Evolutionary conservation across 2,329 filamentous ascomycete species (phyloP), one percentile per base, ranked within the genome.

Genomic region (Diaporthe humulicola): DNA sequence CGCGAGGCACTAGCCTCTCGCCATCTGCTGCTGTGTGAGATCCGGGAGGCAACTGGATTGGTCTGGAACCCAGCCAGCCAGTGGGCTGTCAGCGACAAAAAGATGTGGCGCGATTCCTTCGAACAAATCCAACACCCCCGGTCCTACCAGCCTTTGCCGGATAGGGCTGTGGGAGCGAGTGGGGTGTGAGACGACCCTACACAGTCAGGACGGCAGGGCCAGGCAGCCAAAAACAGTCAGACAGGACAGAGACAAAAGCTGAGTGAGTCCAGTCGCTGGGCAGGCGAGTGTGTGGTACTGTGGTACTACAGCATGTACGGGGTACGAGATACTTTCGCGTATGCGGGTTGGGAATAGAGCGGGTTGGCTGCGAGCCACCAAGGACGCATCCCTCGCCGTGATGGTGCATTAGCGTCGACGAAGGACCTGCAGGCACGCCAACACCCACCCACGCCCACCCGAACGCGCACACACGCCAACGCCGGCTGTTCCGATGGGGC

Each of bases 71-170:
- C 70, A 64, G 38, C 48, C 48, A 28, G 33, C 48, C 45, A 22
- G 45, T n/a, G n/a, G 19, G 58, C 38, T 30, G 57, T 72, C 42
- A 72, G 45, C 64, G 38, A 28, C 30, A 33, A 58, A 40, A 58
- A 64, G 70, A 56, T 72, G 57, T 64, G 70, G 45, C 69, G 50
- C 69, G 56, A 38, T 33, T 57, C 57, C 70, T 60, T 52, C 42
- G n/a, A 45, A 17, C 22, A 17, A 45, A 33, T 45, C 17, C 25
- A n/a, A n/a, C 19, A 25, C 40, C 9, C 9, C 22, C 12, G 40
- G 40, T 71, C 30, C 30, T 40, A 52, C 42, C 30, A n/a, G 22
- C 15, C 54, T 14, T 60, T n/a, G 25, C 48, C 56, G 25, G 30
- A 71, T 38, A 42, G 25, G 42, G 45, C 70, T 61, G 66, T 33